Evolutionary conservation across 345 rosid species (phyloP).

Genomic region (Populus simonii): DNA sequence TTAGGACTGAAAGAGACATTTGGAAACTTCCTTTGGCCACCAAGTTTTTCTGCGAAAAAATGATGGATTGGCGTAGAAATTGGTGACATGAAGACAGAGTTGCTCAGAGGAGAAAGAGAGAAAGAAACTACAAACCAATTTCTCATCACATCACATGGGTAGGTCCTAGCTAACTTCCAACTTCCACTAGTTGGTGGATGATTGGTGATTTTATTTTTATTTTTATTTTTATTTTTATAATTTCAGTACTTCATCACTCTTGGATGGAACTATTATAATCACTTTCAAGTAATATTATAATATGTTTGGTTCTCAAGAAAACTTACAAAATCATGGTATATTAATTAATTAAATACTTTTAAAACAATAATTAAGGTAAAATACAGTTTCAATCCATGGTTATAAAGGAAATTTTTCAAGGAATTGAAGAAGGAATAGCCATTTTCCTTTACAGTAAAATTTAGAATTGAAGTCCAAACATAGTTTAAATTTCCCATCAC

Average conservation of each 20-base stretch:
- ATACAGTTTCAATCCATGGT: too few species aligned
- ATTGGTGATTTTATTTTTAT: background rate
- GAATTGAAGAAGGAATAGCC: too few species aligned
- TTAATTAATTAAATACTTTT: too few species aligned
- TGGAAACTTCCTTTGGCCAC: background rate
- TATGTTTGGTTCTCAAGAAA: too few species aligned
- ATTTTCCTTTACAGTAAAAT: too few species aligned
- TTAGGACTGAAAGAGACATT: background rate
- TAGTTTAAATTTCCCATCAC: too few species aligned
- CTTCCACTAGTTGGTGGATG: background rate
- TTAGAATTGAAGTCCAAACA: too few species aligned
- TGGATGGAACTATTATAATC: background rate
- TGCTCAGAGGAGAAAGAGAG: background rate
- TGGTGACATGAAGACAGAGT: background rate
- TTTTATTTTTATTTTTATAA: background rate
- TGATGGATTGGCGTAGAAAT: background rate
- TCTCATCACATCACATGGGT: background rate
- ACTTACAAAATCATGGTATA: too few species aligned
- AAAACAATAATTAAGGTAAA: too few species aligned
- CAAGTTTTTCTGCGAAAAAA: background rate
- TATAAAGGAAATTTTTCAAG: too few species aligned
- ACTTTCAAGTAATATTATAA: background rate
- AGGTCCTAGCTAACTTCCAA: background rate
- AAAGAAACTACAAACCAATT: background rate
- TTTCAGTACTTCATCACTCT: background rate